Conservation (phyloP, 2,329 filamentous ascomycete genomes). For the Fusarium zealandicum region DNA sequence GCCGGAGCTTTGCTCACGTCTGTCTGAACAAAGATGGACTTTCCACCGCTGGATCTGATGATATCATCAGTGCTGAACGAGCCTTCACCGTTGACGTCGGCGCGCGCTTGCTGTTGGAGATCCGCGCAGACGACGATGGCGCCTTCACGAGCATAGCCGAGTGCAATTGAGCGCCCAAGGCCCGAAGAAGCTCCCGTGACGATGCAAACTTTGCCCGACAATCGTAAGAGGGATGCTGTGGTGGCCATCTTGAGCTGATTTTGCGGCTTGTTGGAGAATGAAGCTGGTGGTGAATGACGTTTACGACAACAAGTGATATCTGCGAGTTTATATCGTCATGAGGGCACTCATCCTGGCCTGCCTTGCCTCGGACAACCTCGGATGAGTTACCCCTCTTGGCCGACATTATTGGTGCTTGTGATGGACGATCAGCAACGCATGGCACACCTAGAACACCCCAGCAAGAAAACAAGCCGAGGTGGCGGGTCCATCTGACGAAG, state of each 20-base stretch:
- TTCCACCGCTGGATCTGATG: slow-evolving; percentile 45
- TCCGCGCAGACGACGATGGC: slow-evolving; percentile 54
- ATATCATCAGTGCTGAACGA: slow-evolving; percentile 43
- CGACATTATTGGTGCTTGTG: no score
- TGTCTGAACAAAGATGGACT: slow-evolving; percentile 51
- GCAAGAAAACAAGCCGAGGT: neutral
- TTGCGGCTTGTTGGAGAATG: accelerated
- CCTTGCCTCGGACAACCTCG: no score
- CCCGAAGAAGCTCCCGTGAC: slow-evolving; percentile 57
- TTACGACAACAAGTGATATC: neutral
- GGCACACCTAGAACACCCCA: neutral
- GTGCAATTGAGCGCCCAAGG: slow-evolving; percentile 54
- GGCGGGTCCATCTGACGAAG: neutral
- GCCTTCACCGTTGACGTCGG: slow-evolving; percentile 39
- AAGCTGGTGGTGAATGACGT: neutral
- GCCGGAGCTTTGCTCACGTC: slow-evolving; percentile 51
- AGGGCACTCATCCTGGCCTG: no score
- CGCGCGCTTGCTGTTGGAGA: slow-evolving; percentile 41
- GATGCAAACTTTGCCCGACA: slow-evolving; percentile 46
- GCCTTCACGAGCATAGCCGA: slow-evolving; percentile 52
- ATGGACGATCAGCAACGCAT: neutral
- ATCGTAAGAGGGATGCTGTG: slow-evolving; percentile 1
- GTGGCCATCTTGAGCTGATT: neutral
- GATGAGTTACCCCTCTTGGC: no score
- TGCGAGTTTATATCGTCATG: neutral